These are phyloP conservation scores for Abrus precatorius DNA, from an alignment of 306 rosid species.

Conservation along the genomic window DNA sequence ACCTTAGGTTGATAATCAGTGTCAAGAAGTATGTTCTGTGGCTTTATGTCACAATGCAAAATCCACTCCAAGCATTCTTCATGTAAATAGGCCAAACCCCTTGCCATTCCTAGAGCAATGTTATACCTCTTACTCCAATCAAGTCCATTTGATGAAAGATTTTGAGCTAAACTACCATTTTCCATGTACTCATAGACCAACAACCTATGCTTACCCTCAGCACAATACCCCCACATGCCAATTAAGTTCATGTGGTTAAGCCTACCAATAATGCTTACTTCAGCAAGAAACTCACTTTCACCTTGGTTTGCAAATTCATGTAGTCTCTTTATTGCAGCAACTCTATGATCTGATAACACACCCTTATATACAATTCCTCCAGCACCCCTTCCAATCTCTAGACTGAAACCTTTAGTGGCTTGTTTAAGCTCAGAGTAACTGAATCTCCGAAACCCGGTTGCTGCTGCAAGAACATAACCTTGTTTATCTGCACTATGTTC, in stretches of 20 bases:
- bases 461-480: slow-evolving; percentile 22
- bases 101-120: slow-evolving; percentile 31
- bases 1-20: slow-evolving; percentile 27
- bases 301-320: slow-evolving; percentile 47
- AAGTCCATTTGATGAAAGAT: slow-evolving; percentile 18
- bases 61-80: slow-evolving; percentile 37
- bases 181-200: slow-evolving; percentile 43
- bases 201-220: slow-evolving; percentile 37
- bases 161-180: slow-evolving; percentile 11
- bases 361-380: slow-evolving; percentile 53
- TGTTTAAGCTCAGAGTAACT: slow-evolving; percentile 53
- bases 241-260: slow-evolving; percentile 47
- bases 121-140: slow-evolving; percentile 9
- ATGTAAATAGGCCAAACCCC: slow-evolving; percentile 26
- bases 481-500: slow-evolving; percentile 20
- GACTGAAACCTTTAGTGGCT: slow-evolving; percentile 48
- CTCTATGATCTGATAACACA: slow-evolving; percentile 44
- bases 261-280: slow-evolving; percentile 42
- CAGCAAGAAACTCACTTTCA: slow-evolving; percentile 40
- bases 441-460: slow-evolving; percentile 4
- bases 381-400: slow-evolving; percentile 63
- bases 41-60: slow-evolving; percentile 32
- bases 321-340: slow-evolving; percentile 56
- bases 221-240: slow-evolving; percentile 46
- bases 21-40: slow-evolving; percentile 28